Evolutionary conservation across 768 basidiomycete species (phyloP), one percentile per base, ranked within the genome.

Genomic region (Kwoniella sp.): DNA sequence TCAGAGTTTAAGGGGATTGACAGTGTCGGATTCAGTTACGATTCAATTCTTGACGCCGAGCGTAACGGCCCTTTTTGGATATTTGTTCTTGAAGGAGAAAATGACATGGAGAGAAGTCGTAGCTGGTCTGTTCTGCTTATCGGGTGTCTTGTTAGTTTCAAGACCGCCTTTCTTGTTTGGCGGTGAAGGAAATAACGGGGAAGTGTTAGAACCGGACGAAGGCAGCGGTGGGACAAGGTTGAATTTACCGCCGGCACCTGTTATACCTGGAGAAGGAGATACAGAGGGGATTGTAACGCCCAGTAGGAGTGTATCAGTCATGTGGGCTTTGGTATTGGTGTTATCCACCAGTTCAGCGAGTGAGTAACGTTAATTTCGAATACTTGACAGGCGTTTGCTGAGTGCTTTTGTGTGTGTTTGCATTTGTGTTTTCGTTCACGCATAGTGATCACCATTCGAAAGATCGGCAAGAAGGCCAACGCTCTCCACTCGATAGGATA

Each of bases 121-220:
- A 44, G 89, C 86, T 4, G 85, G 85, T 85, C 85, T 88, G 8
- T 83, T 84, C 51, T 88, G 90, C 77, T 83, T 94, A 30, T 47
- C 85, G 9, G 92, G 92, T 0, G 90, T 92, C 9, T 77, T 93
- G 15, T 82, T 92, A 8, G 91, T 96, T 54, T 90, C 91, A 12
- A 83, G 90, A 36, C 92, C 92, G 0, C 80, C 83, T 0, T 86
- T 87, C 55, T 69, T 96, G 7, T 94, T 96, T 69, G 88, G 88
- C 22, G 17, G 30, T 19, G 33, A 27, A 27, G 56, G 44, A 8
- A 63, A 47, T 37, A 65, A 56, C 36, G 64, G 3, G 8, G 52
- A 51, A 8, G 56, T 58, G n/a, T 44, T 55, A 30, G 22, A n/a
- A 8, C 57, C 49, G 26, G 59, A n/a, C 27, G 55, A 37, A 25